Base-by-base conservation (phyloP, 2,329 filamentous ascomycete genomes). In the Epichloe baconii region DNA sequence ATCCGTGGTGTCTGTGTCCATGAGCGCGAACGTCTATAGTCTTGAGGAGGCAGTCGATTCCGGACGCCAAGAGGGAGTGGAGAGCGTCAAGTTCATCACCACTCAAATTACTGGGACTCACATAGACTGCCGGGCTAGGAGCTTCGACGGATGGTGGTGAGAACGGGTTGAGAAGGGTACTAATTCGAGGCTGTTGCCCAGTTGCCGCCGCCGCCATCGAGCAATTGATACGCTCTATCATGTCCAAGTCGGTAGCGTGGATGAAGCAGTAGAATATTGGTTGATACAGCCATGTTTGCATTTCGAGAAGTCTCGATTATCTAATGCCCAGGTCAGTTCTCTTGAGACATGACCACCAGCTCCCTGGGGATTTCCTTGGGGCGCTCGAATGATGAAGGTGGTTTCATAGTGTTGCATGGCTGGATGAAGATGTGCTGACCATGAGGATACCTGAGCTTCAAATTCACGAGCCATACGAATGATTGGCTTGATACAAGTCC, bases 1-100 rank as follows among this genome's bases (percentile, higher is more conserved):
- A 55, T 2, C 60, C 61, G 36, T 63, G 60, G 40, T 61, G 60
- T 10, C 60, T 50, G 46, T 61, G 55, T 44, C 55, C 47, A 26
- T 53, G 49, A 35, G 53, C n/a, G 38, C 59, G 48, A 44, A 56
- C 44, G 49, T 59, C 56, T 11, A 59, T 56, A 2, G 56, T 58
- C 44, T 59, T 58, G 21, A 59, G 48, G 23, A 51, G 57, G 51
- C 56, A 59, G 14, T 58, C 56, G 31, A 57, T 55, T n/a, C 55
- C 56, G 3, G 56, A 55, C 7, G 46, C 21, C 15, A 59, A 50
- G 7, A 59, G 53, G 3, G 55, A 56, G 21, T 54, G 52, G 2
- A 57, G 51, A 3, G 56, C 42, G 17, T 51, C 44, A 3, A 57
- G 4, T 36, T 58, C 57, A 10, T 57, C 55, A n/a, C 14, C 26